These are phyloP conservation scores for Exophiala aquamarina DNA, from an alignment of 2,329 filamentous ascomycete genomes.

Conservation along the genomic window DNA sequence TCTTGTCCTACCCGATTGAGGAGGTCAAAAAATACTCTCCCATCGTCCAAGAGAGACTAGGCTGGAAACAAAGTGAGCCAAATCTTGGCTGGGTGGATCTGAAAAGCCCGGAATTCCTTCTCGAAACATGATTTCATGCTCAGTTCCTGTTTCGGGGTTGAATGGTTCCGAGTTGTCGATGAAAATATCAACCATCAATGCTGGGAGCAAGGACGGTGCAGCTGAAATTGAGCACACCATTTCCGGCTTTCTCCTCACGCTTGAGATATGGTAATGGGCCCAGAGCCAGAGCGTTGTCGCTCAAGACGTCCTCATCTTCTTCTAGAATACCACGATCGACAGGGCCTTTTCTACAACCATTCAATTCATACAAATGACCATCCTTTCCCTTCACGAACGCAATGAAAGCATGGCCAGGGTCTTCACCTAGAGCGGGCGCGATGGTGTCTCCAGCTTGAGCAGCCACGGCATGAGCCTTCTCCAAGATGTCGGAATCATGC, in stretches of 20 bases:
- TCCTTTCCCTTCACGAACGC: conserved; percentile 35
- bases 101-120: conserved; percentile 37
- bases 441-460: conserved; percentile 28
- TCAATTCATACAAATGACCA: conserved; percentile 37
- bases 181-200: conserved; percentile 6
- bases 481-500: conserved; percentile 43
- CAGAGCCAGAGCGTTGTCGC: conserved; percentile 31
- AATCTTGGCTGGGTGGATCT: conserved; percentile 44
- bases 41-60: conserved; percentile 38
- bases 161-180: too few species aligned
- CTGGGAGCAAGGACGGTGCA: conserved; percentile 25
- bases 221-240: conserved; percentile 21
- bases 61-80: conserved; percentile 42
- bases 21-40: conserved; percentile 40
- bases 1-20: conserved; percentile 38
- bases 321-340: conserved; percentile 31
- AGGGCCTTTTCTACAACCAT: conserved; percentile 35
- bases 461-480: conserved; percentile 27
- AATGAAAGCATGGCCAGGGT: conserved; percentile 31
- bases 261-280: conserved; percentile 30
- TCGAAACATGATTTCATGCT: neutral
- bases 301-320: conserved; percentile 34
- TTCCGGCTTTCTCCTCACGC: conserved; percentile 22
- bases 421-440: conserved; percentile 26
- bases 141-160: too few species aligned